Evolutionary conservation across 495 filamentous ascomycete species (phyloP).

Genomic region (Pseudoneurospora amorphoporcata): DNA sequence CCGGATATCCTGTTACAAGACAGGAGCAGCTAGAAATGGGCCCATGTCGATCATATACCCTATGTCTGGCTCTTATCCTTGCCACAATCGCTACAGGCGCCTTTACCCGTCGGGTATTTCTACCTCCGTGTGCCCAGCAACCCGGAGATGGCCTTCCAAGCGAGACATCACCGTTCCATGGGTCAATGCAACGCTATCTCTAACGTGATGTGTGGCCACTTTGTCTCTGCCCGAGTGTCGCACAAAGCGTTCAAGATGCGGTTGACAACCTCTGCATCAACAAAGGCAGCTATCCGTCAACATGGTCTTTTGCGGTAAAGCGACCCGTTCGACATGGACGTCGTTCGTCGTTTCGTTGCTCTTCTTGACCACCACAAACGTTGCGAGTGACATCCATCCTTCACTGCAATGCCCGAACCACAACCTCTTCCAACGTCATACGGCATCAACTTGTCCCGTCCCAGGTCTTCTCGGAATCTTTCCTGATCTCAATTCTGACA

Average conservation of each 20-base stretch:
- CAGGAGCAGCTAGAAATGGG: not conserved
- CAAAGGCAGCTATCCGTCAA: not conserved
- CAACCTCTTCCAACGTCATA: not conserved
- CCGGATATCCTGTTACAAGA: too few species aligned
- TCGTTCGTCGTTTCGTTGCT: not conserved
- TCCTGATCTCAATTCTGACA: not conserved
- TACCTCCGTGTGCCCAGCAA: not conserved
- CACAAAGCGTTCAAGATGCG: not conserved
- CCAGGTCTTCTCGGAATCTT: constrained; percentile 1
- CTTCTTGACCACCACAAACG: not conserved
- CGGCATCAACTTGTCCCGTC: not conserved
- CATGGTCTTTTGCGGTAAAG: not conserved
- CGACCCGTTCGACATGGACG: not conserved
- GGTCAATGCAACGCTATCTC: not conserved
- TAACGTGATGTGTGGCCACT: not conserved
- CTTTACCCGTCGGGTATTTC: constrained; percentile 4
- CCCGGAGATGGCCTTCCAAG: not conserved
- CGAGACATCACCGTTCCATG: not conserved
- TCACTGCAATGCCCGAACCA: not conserved
- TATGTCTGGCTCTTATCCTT: not conserved
- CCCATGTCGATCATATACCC: not conserved
- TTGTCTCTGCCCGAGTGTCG: not conserved
- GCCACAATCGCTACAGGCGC: not conserved
- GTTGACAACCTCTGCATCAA: not conserved
- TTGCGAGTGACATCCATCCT: not conserved